These are phyloP conservation scores for Microsporum ferrugineum DNA, from an alignment of 2,329 filamentous ascomycete species.

Conservation along the genomic window DNA sequence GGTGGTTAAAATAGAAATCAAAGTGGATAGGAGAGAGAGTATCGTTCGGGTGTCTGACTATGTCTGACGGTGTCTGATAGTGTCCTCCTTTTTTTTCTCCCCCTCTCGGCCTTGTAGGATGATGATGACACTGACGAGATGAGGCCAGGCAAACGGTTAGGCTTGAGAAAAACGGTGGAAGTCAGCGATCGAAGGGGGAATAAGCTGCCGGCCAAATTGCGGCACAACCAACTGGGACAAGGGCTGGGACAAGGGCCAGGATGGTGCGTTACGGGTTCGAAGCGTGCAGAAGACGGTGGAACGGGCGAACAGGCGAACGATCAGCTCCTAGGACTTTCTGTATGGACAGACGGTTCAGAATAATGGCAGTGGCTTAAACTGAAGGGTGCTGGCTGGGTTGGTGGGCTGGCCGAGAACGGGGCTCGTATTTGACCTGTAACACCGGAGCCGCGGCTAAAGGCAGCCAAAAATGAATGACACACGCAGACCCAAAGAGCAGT, in stretches of 20 bases:
- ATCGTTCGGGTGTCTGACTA: neutral
- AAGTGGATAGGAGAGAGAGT: neutral
- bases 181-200: neutral
- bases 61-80: neutral
- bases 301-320: neutral
- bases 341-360: too few relatives aligned
- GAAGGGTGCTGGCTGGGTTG: neutral
- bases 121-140: neutral
- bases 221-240: neutral
- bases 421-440: neutral
- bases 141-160: neutral
- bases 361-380: neutral
- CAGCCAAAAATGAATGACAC: neutral
- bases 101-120: neutral
- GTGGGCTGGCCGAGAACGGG: neutral
- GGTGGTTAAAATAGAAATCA: neutral
- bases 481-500: too few relatives aligned
- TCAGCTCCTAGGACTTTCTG: neutral
- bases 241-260: slow-evolving; percentile 1
- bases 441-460: neutral
- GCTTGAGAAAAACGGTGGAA: neutral
- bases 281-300: slow-evolving; percentile 3
- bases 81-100: neutral
- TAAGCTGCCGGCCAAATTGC: slow-evolving; percentile 1
- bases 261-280: neutral